A percentile compares a stretch with the other conserved stretches of the same genome.
phyloP scores from a whole-genome alignment of 2,329 filamentous ascomycete species.

The Apiospora kogelbergensis region DNA sequence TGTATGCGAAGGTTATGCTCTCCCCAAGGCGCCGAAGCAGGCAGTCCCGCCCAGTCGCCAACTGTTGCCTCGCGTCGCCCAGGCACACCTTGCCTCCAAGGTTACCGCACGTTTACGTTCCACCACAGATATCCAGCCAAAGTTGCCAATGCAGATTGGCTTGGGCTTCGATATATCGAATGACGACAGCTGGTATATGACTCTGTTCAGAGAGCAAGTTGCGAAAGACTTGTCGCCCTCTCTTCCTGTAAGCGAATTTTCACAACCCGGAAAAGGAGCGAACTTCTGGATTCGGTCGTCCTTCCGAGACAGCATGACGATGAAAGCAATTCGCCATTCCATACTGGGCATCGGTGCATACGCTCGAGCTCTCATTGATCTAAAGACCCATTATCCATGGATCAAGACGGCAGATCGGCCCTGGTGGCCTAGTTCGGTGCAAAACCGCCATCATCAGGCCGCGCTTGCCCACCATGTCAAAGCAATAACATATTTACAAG shows the following conservation, averaged over 20 bases:
- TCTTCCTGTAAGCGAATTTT: no score
- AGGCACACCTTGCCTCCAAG: background rate
- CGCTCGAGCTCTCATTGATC: slow-evolving; percentile 25
- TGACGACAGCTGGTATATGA: slow-evolving; percentile 27
- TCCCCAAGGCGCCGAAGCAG: slow-evolving; percentile 18
- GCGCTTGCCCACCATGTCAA: slow-evolving; percentile 27
- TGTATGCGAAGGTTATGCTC: slow-evolving; percentile 31
- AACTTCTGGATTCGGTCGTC: slow-evolving; percentile 25
- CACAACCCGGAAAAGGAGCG: slow-evolving; percentile 18
- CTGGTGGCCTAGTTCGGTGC: slow-evolving; percentile 23
- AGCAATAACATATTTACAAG: slow-evolving; percentile 23
- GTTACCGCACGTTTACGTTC: background rate
- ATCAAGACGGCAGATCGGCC: slow-evolving; percentile 15
- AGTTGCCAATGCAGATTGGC: slow-evolving; percentile 14
- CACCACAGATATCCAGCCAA: background rate
- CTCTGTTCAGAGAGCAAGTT: slow-evolving; percentile 24
- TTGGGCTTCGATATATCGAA: slow-evolving; percentile 20
- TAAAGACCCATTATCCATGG: slow-evolving; percentile 17
- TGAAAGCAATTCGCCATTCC: slow-evolving; percentile 25
- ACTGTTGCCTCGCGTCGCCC: background rate
- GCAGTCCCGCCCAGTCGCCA: background rate
- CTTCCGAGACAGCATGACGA: slow-evolving; percentile 24
- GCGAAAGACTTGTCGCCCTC: slow-evolving; percentile 24
- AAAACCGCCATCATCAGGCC: slow-evolving; percentile 25
- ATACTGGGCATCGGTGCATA: slow-evolving; percentile 29